Conservation (phyloP, 805 yeast species). For the Metschnikowia drakensbergensis region DNA sequence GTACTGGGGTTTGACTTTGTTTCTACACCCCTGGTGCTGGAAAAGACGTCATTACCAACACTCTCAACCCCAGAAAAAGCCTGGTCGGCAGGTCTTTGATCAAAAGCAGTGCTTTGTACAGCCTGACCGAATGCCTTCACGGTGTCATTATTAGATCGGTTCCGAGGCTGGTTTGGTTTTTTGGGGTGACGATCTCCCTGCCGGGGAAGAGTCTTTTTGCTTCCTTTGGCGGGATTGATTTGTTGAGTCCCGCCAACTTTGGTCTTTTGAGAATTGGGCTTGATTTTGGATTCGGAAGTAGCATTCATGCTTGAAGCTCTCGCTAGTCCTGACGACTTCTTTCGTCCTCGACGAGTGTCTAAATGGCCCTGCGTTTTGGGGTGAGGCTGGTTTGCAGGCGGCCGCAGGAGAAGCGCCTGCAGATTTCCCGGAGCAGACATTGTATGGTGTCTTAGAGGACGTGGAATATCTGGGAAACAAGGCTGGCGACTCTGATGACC, state of each 20-base stretch:
- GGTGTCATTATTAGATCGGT: background rate
- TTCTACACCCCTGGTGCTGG: background rate
- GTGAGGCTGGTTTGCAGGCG: background rate
- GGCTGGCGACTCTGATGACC: background rate
- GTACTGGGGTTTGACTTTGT: background rate
- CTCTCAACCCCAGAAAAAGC: background rate
- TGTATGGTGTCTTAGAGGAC: background rate
- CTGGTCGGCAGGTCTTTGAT: background rate
- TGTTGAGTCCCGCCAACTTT: background rate
- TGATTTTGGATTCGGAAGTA: background rate
- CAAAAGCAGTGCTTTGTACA: background rate
- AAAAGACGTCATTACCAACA: too few species aligned
- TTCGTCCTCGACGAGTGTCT: conserved; percentile 4
- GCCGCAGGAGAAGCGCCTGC: background rate
- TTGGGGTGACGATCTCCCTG: background rate
- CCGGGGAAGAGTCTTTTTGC: background rate
- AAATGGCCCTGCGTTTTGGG: background rate
- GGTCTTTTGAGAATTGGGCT: background rate
- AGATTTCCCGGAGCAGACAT: conserved; percentile 2
- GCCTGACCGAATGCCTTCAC: background rate
- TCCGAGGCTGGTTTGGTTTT: background rate
- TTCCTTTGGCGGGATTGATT: background rate
- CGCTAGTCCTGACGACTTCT: conserved; percentile 2
- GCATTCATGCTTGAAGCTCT: background rate
- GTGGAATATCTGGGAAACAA: background rate